Conservation (phyloP, 2,329 filamentous ascomycete genomes). For the Parasarocladium wereldwijsianum region DNA sequence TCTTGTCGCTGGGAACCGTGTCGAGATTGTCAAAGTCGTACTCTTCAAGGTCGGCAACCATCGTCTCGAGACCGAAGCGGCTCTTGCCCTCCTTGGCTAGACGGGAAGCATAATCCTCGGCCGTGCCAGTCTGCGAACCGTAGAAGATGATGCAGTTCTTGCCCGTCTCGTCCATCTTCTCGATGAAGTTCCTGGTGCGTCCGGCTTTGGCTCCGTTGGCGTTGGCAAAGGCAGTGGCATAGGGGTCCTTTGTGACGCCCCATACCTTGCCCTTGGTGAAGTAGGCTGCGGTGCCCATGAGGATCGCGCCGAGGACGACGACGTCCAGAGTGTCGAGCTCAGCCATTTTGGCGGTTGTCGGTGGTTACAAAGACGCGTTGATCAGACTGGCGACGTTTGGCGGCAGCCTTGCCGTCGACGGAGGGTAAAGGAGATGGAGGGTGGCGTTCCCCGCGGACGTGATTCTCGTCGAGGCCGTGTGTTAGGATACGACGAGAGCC, state of each 20-base stretch:
- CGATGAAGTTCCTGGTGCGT: constrained; percentile 80
- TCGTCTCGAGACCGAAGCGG: constrained; percentile 89
- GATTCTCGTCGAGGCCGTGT: too few species aligned
- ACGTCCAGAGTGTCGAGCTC: constrained; percentile 94
- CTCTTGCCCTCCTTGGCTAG: constrained; percentile 96
- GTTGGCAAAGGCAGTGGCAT: constrained; percentile 59
- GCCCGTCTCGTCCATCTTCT: constrained; percentile 88
- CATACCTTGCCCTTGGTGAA: constrained; percentile 96
- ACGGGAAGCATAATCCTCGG: constrained; percentile 93
- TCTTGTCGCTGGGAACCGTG: constrained; percentile 72
- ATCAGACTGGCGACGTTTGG: too few species aligned
- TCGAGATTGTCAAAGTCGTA: constrained; percentile 96
- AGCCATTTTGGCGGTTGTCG: constrained; percentile 51
- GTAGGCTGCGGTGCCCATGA: constrained; percentile 82
- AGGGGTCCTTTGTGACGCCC: constrained; percentile 79
- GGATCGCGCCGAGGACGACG: constrained; percentile 71
- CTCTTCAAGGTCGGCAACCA: constrained; percentile 95
- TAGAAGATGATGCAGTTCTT: constrained; percentile 99
- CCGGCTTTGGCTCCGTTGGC: constrained; percentile 58
- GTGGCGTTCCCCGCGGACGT: too few species aligned
- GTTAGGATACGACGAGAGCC: too few species aligned
- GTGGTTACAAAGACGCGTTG: too few species aligned
- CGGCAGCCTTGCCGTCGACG: too few species aligned
- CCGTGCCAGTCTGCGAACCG: constrained; percentile 94
- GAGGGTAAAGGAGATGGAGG: too few species aligned